A percentile compares a stretch with the other conserved stretches of the same genome.
phyloP scores from a whole-genome alignment of 768 basidiomycete species.

The Roridomyces roridus region DNA sequence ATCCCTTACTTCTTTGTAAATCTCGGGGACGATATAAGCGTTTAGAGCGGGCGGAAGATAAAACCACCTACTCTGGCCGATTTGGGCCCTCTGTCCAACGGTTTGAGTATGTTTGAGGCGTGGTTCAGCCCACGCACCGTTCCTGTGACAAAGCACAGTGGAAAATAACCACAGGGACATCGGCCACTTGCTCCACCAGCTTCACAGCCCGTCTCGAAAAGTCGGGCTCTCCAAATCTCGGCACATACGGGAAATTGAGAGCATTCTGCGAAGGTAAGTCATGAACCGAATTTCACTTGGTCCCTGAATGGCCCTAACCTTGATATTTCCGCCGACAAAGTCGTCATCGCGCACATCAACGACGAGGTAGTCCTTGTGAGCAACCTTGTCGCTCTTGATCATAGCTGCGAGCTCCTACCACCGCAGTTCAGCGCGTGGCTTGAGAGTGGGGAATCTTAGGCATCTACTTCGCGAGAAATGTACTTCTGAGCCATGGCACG shows the following conservation, averaged over 20 bases:
- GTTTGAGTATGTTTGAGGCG: constrained; percentile 12
- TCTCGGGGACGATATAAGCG: constrained; percentile 42
- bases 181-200: constrained; percentile 65
- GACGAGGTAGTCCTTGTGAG: constrained; percentile 72
- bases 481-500: constrained; percentile 30
- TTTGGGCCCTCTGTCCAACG: constrained; percentile 66
- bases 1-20: constrained; percentile 69
- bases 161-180: constrained; percentile 70
- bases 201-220: constrained; percentile 59
- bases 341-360: constrained; percentile 90
- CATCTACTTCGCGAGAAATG: constrained; percentile 46
- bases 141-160: constrained; percentile 82
- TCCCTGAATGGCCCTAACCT: no score
- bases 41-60: not conserved
- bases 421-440: constrained; percentile 7
- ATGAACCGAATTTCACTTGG: no score
- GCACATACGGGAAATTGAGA: constrained; percentile 62
- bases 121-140: constrained; percentile 55
- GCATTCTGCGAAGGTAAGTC: no score
- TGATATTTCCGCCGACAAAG: constrained; percentile 80
- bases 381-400: constrained; percentile 68
- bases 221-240: constrained; percentile 25
- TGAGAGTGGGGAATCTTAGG: not conserved
- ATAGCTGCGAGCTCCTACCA: constrained; percentile 70
- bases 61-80: constrained; percentile 66